Conservation (phyloP, 2,329 filamentous ascomycete species). For the Aspergillus sp. region DNA sequence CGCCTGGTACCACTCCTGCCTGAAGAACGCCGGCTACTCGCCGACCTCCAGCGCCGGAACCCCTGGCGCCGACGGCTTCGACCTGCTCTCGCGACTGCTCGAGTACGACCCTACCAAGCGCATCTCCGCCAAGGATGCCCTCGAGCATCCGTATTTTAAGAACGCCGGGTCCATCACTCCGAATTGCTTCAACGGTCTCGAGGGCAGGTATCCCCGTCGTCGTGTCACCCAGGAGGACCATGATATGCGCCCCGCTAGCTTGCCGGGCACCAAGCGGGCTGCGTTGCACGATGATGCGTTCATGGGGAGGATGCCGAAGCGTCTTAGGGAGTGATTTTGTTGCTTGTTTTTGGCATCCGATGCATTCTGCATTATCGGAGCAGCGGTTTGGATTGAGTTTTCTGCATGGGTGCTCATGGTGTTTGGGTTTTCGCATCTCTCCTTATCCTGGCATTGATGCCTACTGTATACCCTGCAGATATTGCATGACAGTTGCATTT, state of each 20-base stretch:
- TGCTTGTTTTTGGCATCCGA: conserved; percentile 1
- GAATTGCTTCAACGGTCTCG: conserved; percentile 86
- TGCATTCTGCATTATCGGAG: background rate
- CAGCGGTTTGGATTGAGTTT: background rate
- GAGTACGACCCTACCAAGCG: conserved; percentile 90
- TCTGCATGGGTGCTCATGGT: background rate
- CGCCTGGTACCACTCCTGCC: conserved; percentile 67
- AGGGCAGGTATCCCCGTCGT: conserved; percentile 79
- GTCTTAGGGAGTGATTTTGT: conserved; percentile 40
- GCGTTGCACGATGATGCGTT: conserved; percentile 74
- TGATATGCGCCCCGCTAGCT: conserved; percentile 80
- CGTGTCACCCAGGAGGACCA: conserved; percentile 92
- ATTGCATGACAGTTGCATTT: background rate
- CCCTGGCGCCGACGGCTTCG: conserved; percentile 68
- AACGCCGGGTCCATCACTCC: conserved; percentile 58
- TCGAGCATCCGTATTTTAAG: conserved; percentile 85
- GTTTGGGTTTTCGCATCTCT: no score
- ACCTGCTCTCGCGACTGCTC: conserved; percentile 69
- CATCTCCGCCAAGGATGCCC: conserved; percentile 74
- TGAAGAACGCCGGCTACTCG: conserved; percentile 49
- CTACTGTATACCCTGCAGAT: background rate
- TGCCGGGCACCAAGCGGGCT: conserved; percentile 84
- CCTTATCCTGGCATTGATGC: no score
- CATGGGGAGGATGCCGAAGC: conserved; percentile 46
- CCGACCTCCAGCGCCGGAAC: conserved; percentile 42